phyloP scores from a whole-genome alignment of 129 eudicot species.

The Artemisia argyi region DNA sequence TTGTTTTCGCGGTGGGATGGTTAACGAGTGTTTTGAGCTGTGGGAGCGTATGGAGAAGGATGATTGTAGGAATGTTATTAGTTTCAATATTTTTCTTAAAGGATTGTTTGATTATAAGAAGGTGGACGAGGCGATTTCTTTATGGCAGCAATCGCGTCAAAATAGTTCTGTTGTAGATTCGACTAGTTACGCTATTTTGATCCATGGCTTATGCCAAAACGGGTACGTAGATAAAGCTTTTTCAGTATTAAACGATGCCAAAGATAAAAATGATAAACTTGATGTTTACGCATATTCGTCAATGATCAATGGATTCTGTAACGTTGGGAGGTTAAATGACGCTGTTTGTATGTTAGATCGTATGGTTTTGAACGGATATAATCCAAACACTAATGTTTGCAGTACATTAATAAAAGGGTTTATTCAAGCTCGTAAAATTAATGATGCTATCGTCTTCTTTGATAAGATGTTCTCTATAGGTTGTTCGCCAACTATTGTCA shows the following conservation, averaged over 20 bases:
- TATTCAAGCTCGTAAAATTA: conserved; percentile 46
- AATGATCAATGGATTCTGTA: conserved; percentile 65
- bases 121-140: conserved; percentile 58
- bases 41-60: conserved; percentile 73
- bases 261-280: conserved; percentile 35
- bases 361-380: conserved; percentile 49
- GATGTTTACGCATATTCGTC: conserved; percentile 70
- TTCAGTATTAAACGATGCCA: conserved; percentile 45
- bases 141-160: conserved; percentile 53
- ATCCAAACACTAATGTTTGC: conserved; percentile 63
- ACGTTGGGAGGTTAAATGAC: conserved; percentile 54
- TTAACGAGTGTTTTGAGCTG: conserved; percentile 42
- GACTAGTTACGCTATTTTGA: conserved; percentile 57
- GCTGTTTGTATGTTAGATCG: conserved; percentile 51
- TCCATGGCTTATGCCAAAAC: conserved; percentile 79
- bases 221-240: conserved; percentile 60
- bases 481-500: conserved; percentile 64
- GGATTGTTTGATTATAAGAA: conserved; percentile 56
- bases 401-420: conserved; percentile 75
- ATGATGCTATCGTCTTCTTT: conserved; percentile 53
- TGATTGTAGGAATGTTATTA: conserved; percentile 38
- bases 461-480: conserved; percentile 44
- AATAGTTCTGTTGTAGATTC: conserved; percentile 44
- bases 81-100: conserved; percentile 65
- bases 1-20: conserved; percentile 49